phyloP scores from a whole-genome alignment of 2,329 filamentous ascomycete species.

The Alternaria sp. region DNA sequence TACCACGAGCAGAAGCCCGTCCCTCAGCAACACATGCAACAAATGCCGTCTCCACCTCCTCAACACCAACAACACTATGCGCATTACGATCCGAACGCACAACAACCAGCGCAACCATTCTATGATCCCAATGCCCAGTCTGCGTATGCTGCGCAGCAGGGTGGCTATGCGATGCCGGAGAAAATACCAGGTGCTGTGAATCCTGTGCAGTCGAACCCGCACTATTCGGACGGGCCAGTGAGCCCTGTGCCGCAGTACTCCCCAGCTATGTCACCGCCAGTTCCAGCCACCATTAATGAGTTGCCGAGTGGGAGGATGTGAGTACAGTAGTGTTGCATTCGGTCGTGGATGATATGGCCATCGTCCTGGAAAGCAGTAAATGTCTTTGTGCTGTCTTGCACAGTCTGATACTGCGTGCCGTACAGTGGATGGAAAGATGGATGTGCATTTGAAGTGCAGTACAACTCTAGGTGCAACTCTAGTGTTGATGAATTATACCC shows the following conservation, averaged over 20 bases:
- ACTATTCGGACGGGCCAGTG: slow-evolving; percentile 9
- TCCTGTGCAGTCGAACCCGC: not conserved
- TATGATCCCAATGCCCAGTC: slow-evolving; percentile 11
- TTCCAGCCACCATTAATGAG: slow-evolving; percentile 11
- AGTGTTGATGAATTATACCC: not conserved
- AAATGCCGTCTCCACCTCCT: slow-evolving; percentile 2
- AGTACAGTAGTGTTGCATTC: not conserved
- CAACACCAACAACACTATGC: slow-evolving; percentile 2
- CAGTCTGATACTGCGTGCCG: not conserved
- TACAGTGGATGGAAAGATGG: not conserved
- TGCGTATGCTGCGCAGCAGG: slow-evolving; percentile 5
- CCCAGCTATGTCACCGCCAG: not conserved
- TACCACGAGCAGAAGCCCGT: slow-evolving; percentile 10
- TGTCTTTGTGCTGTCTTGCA: not conserved
- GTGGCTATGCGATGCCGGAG: slow-evolving; percentile 2
- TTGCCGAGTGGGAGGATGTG: slow-evolving; percentile 14
- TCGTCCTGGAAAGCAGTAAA: not conserved
- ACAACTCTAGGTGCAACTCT: not conserved
- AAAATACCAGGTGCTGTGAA: slow-evolving; percentile 7
- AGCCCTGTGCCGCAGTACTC: slow-evolving; percentile 20
- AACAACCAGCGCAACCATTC: not conserved
- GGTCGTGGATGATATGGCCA: not conserved
- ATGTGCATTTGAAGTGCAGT: not conserved
- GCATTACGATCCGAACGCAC: slow-evolving; percentile 8
- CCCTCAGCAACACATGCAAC: slow-evolving; percentile 8